Evolutionary conservation across 805 yeast genomes (phyloP).

Genomic region (Candida insectorum): DNA sequence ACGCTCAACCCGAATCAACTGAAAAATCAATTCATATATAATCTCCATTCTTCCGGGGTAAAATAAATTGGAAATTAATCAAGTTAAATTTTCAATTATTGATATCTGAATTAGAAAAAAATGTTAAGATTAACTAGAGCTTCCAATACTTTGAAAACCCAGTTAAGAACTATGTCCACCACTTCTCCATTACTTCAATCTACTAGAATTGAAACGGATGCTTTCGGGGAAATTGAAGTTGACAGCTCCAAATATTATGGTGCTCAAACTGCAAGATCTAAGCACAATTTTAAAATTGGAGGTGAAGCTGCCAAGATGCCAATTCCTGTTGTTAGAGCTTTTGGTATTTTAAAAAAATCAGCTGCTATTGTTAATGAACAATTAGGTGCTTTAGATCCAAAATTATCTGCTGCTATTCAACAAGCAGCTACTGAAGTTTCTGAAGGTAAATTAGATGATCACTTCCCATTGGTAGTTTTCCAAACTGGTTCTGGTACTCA

Average conservation of each 20-base stretch:
- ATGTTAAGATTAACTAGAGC: constrained; percentile 26
- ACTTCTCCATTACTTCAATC: constrained; percentile 20
- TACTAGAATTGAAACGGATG: constrained; percentile 83
- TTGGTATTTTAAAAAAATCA: constrained; percentile 91
- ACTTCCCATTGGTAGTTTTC: constrained; percentile 97
- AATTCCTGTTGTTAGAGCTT: constrained; percentile 83
- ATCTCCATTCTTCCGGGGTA: constrained; percentile 9
- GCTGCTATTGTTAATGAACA: constrained; percentile 87
- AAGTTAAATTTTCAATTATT: background rate
- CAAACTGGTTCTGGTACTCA: constrained; percentile 99
- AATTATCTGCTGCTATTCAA: constrained; percentile 79
- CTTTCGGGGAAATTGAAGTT: constrained; percentile 95
- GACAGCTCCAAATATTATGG: constrained; percentile 91
- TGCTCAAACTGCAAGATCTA: constrained; percentile 95
- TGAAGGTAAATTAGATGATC: constrained; percentile 86
- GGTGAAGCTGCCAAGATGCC: constrained; percentile 91
- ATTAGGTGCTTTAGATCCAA: constrained; percentile 78
- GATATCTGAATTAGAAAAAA: background rate
- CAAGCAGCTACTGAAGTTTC: constrained; percentile 94
- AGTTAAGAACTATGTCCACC: constrained; percentile 26
- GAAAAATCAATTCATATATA: constrained; percentile 1
- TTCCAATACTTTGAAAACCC: constrained; percentile 1
- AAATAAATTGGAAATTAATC: background rate
- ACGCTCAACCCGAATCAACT: background rate
- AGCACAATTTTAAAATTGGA: constrained; percentile 93